These are phyloP conservation scores for Phytophthora crassamura DNA, from an alignment of 352 stramenopile genomes.

Conservation along the genomic window DNA sequence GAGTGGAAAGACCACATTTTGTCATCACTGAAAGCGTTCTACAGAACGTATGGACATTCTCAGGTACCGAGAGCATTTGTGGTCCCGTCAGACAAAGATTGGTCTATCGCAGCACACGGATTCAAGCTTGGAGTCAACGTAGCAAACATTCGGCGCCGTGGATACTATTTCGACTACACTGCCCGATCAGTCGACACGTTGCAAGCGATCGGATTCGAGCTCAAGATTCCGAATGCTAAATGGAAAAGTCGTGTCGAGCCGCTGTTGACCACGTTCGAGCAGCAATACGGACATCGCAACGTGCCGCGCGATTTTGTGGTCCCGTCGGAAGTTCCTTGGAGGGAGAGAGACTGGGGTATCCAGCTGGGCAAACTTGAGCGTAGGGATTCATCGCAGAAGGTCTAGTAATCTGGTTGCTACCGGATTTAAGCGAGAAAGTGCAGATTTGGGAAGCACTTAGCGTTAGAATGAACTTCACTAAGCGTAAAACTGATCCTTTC, in stretches of 20 bases:
- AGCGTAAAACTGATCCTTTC: too few species aligned
- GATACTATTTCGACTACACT: constrained; percentile 5
- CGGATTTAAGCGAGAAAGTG: too few species aligned
- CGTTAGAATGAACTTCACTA: too few species aligned
- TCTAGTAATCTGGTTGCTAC: not conserved
- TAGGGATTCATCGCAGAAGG: too few species aligned
- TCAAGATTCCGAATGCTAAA: not conserved
- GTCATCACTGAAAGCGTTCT: constrained; percentile 44
- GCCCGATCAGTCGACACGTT: constrained; percentile 1
- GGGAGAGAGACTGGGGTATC: too few species aligned
- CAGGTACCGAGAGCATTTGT: constrained; percentile 40
- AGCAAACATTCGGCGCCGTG: not conserved
- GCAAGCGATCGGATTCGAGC: constrained; percentile 6
- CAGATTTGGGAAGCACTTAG: too few species aligned
- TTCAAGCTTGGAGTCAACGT: constrained; percentile 30
- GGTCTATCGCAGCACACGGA: constrained; percentile 31
- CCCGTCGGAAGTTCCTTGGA: too few species aligned
- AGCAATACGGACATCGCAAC: too few species aligned
- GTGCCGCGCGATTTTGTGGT: too few species aligned
- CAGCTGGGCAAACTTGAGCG: too few species aligned
- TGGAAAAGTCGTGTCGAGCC: not conserved
- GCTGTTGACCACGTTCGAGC: not conserved
- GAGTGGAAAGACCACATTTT: constrained; percentile 37
- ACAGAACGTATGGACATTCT: constrained; percentile 29
- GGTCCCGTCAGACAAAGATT: constrained; percentile 33